phyloP scores from a whole-genome alignment of 2,329 filamentous ascomycete species.

The Eutypa lata region DNA sequence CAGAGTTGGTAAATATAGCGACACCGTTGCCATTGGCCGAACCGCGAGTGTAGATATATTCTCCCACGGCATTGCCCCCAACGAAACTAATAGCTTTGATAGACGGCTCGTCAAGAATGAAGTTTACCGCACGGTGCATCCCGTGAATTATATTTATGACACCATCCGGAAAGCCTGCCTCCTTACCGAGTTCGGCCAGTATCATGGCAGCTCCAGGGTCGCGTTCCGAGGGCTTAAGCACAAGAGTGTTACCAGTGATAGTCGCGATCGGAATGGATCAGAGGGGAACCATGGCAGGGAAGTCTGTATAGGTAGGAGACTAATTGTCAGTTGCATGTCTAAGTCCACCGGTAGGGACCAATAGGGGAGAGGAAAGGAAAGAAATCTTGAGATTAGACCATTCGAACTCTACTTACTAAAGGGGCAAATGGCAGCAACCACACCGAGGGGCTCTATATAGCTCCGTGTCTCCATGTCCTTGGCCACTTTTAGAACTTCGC shows the following conservation, averaged over 20 bases:
- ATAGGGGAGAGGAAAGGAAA: too few species aligned
- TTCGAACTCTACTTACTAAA: conserved; percentile 61
- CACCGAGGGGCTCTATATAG: conserved; percentile 77
- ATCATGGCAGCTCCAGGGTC: conserved; percentile 85
- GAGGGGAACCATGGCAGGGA: conserved; percentile 89
- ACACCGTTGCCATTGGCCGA: conserved; percentile 83
- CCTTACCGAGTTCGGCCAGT: conserved; percentile 72
- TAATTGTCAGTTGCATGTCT: conserved; percentile 8
- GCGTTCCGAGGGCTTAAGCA: conserved; percentile 82
- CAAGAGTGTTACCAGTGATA: conserved; percentile 77
- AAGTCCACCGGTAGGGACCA: too few species aligned
- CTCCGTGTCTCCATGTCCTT: conserved; percentile 88
- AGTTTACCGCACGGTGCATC: conserved; percentile 76
- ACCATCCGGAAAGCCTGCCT: conserved; percentile 78
- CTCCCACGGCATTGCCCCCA: conserved; percentile 81
- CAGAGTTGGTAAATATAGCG: conserved; percentile 79
- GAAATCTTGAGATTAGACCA: too few species aligned
- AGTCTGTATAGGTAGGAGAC: conserved; percentile 51
- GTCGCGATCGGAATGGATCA: conserved; percentile 86
- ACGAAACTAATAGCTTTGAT: conserved; percentile 88
- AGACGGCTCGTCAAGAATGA: conserved; percentile 77
- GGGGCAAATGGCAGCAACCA: conserved; percentile 80
- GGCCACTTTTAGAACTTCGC: conserved; percentile 78
- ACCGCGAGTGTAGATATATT: conserved; percentile 78
- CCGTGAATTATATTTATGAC: conserved; percentile 83